Base-by-base conservation (phyloP, 495 filamentous ascomycete species). In the Daldinia caldariorum region DNA sequence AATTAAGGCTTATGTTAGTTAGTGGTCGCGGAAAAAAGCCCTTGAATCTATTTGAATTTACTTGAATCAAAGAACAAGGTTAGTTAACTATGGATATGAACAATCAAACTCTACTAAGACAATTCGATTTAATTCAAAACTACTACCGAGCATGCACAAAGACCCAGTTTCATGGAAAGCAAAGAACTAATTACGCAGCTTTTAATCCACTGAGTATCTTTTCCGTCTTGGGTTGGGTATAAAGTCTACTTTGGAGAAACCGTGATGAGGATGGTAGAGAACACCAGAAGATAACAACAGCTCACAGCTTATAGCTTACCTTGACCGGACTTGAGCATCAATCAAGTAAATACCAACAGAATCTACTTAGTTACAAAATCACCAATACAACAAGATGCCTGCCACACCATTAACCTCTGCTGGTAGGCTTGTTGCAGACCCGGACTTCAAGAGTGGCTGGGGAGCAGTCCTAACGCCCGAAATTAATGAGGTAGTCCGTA, bases 401-500 rank as follows among this genome's bases (percentile, higher is more conserved):
- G 60, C 70, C 20, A 54, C 37, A 22, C 56, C 56, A 26, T 61
- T 61, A 13, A 72, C 65, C 6, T 65, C 56, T 1, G 75, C 75
- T 2, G 72, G 61, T 5, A 54, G 75, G 2, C 45, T 75, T 16
- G 60, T 77, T 6, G 57, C 57, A 2, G 71, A 60, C 31, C 38
- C 66, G 0, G 67, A 50, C 9, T 35, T 73, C 14, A 58, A 71
- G n/a, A 67, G 54, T 51, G 75, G 75, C 20, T 77, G 75, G 75
- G 72, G 74, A 6, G 64, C 57, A 37, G 18, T 63, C 0, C 35
- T 75, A 22, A 51, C 47, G 10, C 32, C 31, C 2, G 37, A 70
- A 6, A 59, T 61, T 1, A 75, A 69, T 34, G 34, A 66, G 0
- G n/a, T 43, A 1, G 62, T 75, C 1, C n/a, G 32, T 8, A 14